A percentile compares a stretch with the other conserved stretches of the same genome.
These are phyloP conservation scores for Usnea hakonensis DNA, from an alignment of 495 filamentous ascomycete genomes.

Conservation along the genomic window DNA sequence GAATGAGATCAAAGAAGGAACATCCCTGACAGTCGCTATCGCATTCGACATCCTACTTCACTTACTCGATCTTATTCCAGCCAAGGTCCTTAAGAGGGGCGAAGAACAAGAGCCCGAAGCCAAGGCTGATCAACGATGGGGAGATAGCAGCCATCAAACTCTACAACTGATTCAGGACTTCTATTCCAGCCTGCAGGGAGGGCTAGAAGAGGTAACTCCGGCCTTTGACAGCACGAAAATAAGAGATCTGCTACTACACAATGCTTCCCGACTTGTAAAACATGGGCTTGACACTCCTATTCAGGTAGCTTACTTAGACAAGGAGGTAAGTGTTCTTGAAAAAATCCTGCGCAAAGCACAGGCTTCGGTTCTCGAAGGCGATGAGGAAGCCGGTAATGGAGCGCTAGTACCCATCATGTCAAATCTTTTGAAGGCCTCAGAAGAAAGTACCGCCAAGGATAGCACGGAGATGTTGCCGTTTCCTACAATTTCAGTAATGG, in stretches of 20 bases:
- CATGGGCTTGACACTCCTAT: conserved; percentile 33
- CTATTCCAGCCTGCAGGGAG: neutral
- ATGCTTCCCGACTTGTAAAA: conserved; percentile 48
- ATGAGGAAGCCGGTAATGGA: neutral
- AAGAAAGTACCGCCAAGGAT: neutral
- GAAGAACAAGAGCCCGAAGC: neutral
- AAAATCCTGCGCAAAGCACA: conserved; percentile 13
- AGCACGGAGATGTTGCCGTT: conserved; percentile 1
- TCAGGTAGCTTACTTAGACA: conserved; percentile 16
- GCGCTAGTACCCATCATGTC: conserved; percentile 2
- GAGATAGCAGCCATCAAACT: neutral
- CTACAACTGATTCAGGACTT: conserved; percentile 6
- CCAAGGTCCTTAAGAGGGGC: conserved; percentile 48
- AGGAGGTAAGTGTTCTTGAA: conserved; percentile 13
- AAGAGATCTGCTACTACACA: conserved; percentile 54
- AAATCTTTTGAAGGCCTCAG: conserved; percentile 7
- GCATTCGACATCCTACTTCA: conserved; percentile 47
- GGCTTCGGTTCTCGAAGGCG: neutral
- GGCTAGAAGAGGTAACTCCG: conserved; percentile 23
- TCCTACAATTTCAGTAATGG: conserved; percentile 43
- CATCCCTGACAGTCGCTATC: neutral
- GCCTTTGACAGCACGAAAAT: conserved; percentile 52
- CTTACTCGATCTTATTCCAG: conserved; percentile 60
- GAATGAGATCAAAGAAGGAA: neutral
- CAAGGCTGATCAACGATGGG: neutral